A percentile compares a stretch with the other conserved stretches of the same genome.
phyloP scores from a whole-genome alignment of 208 protist genomes.

The Leishmania arabica region DNA sequence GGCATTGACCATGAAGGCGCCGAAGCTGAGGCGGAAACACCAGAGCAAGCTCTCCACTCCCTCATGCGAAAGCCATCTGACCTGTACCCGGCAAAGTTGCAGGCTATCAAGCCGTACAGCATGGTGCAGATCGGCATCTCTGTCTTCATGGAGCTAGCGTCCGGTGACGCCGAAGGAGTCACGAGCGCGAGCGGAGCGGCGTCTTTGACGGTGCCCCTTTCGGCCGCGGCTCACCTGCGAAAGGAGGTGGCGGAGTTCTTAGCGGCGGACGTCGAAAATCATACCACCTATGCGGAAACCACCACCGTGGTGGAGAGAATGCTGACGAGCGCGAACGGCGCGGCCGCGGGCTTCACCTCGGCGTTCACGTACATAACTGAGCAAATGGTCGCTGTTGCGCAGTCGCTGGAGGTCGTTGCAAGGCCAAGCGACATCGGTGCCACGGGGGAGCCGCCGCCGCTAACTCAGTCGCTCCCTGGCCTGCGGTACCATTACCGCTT shows the following conservation, averaged over 20 bases:
- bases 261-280: neutral
- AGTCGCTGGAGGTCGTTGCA: neutral
- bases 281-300: neutral
- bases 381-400: neutral
- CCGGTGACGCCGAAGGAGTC: neutral
- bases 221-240: neutral
- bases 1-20: conserved; percentile 41
- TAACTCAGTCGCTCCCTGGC: neutral
- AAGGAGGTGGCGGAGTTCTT: conserved; percentile 4
- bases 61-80: conserved; percentile 35
- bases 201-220: neutral
- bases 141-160: conserved; percentile 38
- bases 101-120: conserved; percentile 34
- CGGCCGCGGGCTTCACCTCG: neutral
- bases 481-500: conserved; percentile 14
- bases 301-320: neutral
- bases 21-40: neutral
- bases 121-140: conserved; percentile 68
- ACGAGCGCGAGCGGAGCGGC: neutral
- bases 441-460: neutral
- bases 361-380: conserved; percentile 6
- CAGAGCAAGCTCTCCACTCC: conserved; percentile 8
- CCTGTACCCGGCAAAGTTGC: conserved; percentile 44
- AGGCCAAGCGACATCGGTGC: neutral
- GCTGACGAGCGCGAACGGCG: neutral